Conservation (phyloP, 306 rosid species). For the Fragaria nilgerrensis region DNA sequence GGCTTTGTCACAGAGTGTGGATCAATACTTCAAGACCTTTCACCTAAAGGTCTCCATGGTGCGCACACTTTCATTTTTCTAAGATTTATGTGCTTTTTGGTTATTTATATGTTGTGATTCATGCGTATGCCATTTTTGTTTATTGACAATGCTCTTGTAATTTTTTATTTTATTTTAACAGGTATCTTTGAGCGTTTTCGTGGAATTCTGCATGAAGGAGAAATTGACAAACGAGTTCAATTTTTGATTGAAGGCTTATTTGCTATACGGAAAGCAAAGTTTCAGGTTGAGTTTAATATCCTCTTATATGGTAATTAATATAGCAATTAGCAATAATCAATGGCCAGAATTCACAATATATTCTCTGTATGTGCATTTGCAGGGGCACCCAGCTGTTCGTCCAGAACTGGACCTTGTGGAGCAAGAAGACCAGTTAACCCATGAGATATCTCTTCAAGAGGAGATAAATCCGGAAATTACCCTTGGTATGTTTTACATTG, state of each 20-base stretch:
- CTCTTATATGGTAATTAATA: constrained; percentile 1
- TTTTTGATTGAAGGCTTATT: constrained; percentile 87
- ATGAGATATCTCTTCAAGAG: constrained; percentile 53
- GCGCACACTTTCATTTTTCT: constrained; percentile 34
- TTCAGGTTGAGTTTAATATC: constrained; percentile 53
- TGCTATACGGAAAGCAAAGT: constrained; percentile 86
- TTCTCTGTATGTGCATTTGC: constrained; percentile 10
- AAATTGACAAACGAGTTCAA: constrained; percentile 88
- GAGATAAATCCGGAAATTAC: constrained; percentile 46
- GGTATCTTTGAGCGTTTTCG: constrained; percentile 97
- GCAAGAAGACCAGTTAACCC: constrained; percentile 60
- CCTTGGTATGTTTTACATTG: constrained; percentile 39
- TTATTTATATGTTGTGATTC: not conserved
- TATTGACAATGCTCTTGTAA: not conserved
- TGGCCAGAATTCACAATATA: constrained; percentile 5
- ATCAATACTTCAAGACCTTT: constrained; percentile 76
- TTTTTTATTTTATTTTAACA: constrained; percentile 23
- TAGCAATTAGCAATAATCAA: constrained; percentile 14
- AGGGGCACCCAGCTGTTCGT: constrained; percentile 68
- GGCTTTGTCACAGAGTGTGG: constrained; percentile 95
- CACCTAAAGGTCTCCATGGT: constrained; percentile 96
- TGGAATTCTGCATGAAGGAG: constrained; percentile 97
- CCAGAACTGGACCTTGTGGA: constrained; percentile 61
- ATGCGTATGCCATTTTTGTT: not conserved
- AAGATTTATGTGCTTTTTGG: not conserved